A percentile compares a stretch with the other conserved stretches of the same genome.
Conservation (phyloP, 2,329 filamentous ascomycete species). For the Lasiodiplodia theobromae region DNA sequence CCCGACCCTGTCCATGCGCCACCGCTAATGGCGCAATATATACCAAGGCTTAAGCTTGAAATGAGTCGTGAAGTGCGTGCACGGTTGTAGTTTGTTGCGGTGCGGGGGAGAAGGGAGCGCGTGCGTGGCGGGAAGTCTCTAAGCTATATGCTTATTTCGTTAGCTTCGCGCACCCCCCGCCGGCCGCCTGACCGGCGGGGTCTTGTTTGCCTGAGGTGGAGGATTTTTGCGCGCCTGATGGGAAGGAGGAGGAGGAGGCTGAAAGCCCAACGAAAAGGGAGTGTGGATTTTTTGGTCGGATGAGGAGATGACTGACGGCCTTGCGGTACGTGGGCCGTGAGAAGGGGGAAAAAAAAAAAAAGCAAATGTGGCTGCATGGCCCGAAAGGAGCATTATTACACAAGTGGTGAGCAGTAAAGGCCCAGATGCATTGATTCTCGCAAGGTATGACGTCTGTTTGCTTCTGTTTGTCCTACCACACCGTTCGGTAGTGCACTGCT, state of each 20-base stretch:
- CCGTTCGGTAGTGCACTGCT: not conserved
- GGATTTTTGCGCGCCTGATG: not conserved
- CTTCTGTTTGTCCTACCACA: not conserved
- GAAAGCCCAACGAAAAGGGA: not conserved
- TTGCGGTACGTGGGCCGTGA: not conserved
- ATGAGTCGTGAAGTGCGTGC: not conserved
- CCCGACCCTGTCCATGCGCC: no score
- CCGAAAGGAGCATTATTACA: not conserved
- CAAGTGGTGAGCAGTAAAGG: not conserved
- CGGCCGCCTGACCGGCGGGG: no score
- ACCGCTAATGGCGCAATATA: no score
- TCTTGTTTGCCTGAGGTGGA: no score
- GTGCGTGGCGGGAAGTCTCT: not conserved
- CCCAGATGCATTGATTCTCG: not conserved
- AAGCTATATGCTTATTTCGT: slow-evolving; percentile 1
- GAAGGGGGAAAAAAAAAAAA: no score
- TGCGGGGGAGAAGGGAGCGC: not conserved
- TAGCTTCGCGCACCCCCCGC: not conserved
- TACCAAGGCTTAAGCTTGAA: not conserved
- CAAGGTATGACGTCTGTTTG: not conserved
- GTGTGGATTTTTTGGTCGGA: no score
- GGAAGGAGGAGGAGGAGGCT: not conserved
- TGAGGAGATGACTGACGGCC: no score
- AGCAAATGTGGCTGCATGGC: not conserved
- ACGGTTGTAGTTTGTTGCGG: not conserved